phyloP scores from a whole-genome alignment of 2,329 filamentous ascomycete genomes.

The Verticillium isaacii region DNA sequence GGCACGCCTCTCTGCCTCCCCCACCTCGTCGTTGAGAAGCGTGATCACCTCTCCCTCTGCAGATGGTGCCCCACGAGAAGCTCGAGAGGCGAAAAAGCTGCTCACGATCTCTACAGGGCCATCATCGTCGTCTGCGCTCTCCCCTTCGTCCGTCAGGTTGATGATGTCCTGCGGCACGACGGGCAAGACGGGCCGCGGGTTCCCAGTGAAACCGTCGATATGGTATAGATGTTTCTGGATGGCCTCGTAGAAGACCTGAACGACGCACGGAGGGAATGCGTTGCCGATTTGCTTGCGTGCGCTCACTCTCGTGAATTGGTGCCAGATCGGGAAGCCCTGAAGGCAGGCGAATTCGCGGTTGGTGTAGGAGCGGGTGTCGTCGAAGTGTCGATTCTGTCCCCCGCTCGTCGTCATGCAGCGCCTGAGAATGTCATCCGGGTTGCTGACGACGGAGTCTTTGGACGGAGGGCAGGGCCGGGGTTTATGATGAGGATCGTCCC shows the following conservation, averaged over 20 bases:
- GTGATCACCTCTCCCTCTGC: neutral
- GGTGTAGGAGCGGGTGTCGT: constrained; percentile 58
- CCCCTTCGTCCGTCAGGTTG: neutral
- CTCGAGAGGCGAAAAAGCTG: neutral
- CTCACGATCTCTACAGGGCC: neutral
- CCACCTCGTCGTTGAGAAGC: neutral
- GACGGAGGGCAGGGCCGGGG: constrained; percentile 11
- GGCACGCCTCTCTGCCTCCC: too few relatives aligned
- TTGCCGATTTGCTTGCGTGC: constrained; percentile 70
- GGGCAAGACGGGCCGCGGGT: neutral
- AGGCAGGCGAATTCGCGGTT: constrained; percentile 63
- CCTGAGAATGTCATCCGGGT: constrained; percentile 41
- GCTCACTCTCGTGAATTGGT: constrained; percentile 47
- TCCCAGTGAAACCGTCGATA: constrained; percentile 27
- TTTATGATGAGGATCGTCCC: neutral
- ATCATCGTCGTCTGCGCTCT: constrained; percentile 8
- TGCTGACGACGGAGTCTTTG: constrained; percentile 13
- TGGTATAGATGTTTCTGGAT: constrained; percentile 39
- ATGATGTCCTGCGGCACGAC: neutral
- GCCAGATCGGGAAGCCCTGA: constrained; percentile 62
- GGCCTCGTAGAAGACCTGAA: constrained; percentile 43
- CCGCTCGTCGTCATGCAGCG: constrained; percentile 63
- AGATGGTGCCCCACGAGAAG: neutral
- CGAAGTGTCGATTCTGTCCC: constrained; percentile 59
- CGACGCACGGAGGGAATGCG: constrained; percentile 64